Evolutionary conservation across 2,329 filamentous ascomycete genomes (phyloP).

Genomic region (Raffaelea ambrosiae): DNA sequence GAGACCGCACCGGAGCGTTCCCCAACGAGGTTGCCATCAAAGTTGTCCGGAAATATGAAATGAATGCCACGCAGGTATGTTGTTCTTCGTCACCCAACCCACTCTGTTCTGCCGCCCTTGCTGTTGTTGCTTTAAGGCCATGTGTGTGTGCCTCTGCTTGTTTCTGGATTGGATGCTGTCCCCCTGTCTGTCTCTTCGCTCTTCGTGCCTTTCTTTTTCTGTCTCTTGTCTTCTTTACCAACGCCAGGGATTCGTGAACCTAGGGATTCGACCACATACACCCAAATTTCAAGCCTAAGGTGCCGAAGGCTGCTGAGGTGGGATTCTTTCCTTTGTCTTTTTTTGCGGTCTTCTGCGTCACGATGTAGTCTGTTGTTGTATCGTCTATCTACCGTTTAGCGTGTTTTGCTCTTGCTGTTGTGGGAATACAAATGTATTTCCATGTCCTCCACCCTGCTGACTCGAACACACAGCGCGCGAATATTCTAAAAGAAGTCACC

Average conservation of each 20-base stretch:
- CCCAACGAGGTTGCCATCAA: slow-evolving; percentile 89
- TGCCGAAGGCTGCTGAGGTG: slow-evolving; percentile 96
- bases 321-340: slow-evolving; percentile 31
- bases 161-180: neutral
- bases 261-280: slow-evolving; percentile 91
- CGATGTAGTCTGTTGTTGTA: slow-evolving; percentile 1
- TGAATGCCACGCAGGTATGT: slow-evolving; percentile 98
- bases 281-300: slow-evolving; percentile 84
- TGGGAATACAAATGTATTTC: too few species aligned
- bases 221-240: slow-evolving; percentile 28
- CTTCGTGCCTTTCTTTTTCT: neutral
- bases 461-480: slow-evolving; percentile 63
- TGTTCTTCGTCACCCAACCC: slow-evolving; percentile 1
- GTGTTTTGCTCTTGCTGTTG: neutral
- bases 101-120: neutral
- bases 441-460: slow-evolving; percentile 2
- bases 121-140: slow-evolving; percentile 13
- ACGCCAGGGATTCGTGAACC: slow-evolving; percentile 32
- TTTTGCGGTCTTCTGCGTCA: slow-evolving; percentile 18
- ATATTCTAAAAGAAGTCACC: slow-evolving; percentile 96
- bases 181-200: neutral
- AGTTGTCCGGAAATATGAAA: slow-evolving; percentile 96
- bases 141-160: neutral
- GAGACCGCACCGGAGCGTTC: slow-evolving; percentile 57
- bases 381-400: slow-evolving; percentile 3